Conservation (phyloP, 257 asterid genomes). For the Solanum appendiculatum region DNA sequence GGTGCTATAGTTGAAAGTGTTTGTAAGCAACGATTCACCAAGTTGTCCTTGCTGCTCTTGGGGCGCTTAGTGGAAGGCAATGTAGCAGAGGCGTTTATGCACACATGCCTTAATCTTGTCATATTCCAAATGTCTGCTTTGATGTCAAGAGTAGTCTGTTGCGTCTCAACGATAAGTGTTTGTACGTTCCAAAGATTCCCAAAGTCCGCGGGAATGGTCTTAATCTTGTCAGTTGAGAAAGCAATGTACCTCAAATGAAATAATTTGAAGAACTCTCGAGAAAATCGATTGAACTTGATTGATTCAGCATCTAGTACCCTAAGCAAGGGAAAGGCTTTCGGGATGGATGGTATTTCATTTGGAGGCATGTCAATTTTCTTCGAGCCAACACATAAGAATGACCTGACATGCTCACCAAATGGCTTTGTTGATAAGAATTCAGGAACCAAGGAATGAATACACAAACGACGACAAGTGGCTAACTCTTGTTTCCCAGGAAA, state of each 20-base stretch:
- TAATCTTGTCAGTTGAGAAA: constrained; percentile 21
- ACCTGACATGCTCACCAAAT: constrained; percentile 35
- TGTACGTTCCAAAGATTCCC: constrained; percentile 49
- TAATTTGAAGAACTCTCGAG: constrained; percentile 25
- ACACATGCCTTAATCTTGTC: constrained; percentile 46
- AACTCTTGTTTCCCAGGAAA: constrained; percentile 10
- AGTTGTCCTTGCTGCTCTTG: not conserved
- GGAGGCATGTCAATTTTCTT: constrained; percentile 22
- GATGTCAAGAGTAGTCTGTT: constrained; percentile 27
- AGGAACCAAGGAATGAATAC: constrained; percentile 33
- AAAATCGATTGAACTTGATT: constrained; percentile 30
- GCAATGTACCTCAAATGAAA: constrained; percentile 46
- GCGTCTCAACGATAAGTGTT: constrained; percentile 34
- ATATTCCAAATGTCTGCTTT: constrained; percentile 45
- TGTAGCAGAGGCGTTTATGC: constrained; percentile 25
- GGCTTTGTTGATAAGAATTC: constrained; percentile 29
- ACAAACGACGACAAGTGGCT: constrained; percentile 37
- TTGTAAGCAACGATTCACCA: constrained; percentile 15
- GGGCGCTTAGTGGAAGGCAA: constrained; percentile 4
- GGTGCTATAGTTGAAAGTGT: constrained; percentile 44
- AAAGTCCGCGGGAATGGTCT: constrained; percentile 23
- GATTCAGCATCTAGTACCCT: constrained; percentile 39
- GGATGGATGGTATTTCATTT: constrained; percentile 28
- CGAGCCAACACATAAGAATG: constrained; percentile 35
- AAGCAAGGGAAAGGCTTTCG: constrained; percentile 38